These are phyloP conservation scores for Meredithiella fracta DNA, from an alignment of 2,329 filamentous ascomycete species.

Conservation along the genomic window DNA sequence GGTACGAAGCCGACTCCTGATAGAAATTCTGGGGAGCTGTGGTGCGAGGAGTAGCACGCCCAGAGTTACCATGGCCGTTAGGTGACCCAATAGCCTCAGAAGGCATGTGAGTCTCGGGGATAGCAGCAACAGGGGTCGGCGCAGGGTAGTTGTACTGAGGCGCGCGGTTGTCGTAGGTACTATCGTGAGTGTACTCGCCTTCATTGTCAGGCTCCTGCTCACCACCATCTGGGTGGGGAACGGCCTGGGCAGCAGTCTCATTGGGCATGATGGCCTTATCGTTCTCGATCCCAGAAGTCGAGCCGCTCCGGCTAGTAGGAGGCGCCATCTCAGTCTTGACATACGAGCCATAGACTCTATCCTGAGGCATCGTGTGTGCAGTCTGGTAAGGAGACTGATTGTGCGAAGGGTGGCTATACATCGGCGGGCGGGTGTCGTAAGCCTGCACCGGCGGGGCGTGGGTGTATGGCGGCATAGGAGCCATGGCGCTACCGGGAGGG, in stretches of 20 bases:
- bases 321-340: constrained; percentile 82
- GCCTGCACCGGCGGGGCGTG: constrained; percentile 41
- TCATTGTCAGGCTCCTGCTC: constrained; percentile 54
- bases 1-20: constrained; percentile 50
- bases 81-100: constrained; percentile 74
- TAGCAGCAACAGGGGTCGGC: constrained; percentile 46
- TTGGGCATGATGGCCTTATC: constrained; percentile 44
- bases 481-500: constrained; percentile 60
- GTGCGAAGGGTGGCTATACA: constrained; percentile 57
- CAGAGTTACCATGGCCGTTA: constrained; percentile 34
- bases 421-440: constrained; percentile 62
- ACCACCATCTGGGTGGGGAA: constrained; percentile 22
- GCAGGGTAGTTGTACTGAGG: constrained; percentile 61
- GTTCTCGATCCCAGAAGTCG: constrained; percentile 20
- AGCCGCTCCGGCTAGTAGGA: constrained; percentile 39
- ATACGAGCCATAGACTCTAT: constrained; percentile 48
- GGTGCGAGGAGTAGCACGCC: constrained; percentile 72
- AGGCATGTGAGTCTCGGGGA: constrained; percentile 62
- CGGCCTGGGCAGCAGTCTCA: constrained; percentile 36
- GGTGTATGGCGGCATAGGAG: constrained; percentile 59
- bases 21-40: constrained; percentile 53
- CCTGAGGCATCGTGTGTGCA: constrained; percentile 40
- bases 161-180: constrained; percentile 50
- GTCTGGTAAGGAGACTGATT: constrained; percentile 59
- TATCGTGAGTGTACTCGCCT: constrained; percentile 74